Conservation (phyloP, 306 rosid genomes). For the Castanospermum australe region DNA sequence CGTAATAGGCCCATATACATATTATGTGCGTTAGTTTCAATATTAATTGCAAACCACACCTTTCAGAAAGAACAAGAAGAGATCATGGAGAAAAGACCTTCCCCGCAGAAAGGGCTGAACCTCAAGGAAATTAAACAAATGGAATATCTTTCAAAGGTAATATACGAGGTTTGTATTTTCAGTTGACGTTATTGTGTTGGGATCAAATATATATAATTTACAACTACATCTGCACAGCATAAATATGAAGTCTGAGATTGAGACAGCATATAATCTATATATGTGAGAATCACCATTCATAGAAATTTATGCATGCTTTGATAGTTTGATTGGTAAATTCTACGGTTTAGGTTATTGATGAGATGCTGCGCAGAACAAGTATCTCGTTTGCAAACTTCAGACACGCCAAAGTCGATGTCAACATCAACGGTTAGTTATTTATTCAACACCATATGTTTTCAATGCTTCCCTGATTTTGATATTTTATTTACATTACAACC, state of each 20-base stretch:
- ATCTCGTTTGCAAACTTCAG: constrained; percentile 55
- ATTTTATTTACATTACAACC: background rate
- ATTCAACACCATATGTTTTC: background rate
- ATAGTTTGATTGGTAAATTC: background rate
- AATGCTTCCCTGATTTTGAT: background rate
- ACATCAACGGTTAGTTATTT: constrained; percentile 46
- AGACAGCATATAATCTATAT: background rate
- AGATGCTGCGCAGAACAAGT: constrained; percentile 53
- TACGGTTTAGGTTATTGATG: constrained; percentile 55
- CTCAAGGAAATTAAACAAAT: constrained; percentile 59
- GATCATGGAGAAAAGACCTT: constrained; percentile 45
- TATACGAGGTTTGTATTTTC: background rate
- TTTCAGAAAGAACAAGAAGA: constrained; percentile 67
- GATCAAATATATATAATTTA: background rate
- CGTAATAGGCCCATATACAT: background rate
- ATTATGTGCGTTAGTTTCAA: background rate
- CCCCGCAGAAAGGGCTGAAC: constrained; percentile 44
- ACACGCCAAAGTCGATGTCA: constrained; percentile 59
- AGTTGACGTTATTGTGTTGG: background rate
- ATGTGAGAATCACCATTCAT: background rate
- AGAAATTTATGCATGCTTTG: background rate
- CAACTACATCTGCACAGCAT: background rate
- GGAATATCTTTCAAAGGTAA: constrained; percentile 62
- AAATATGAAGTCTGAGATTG: background rate
- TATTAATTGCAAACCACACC: background rate